phyloP scores from a whole-genome alignment of 108 stramenopile genomes.

The Craspedostauros australis region DNA sequence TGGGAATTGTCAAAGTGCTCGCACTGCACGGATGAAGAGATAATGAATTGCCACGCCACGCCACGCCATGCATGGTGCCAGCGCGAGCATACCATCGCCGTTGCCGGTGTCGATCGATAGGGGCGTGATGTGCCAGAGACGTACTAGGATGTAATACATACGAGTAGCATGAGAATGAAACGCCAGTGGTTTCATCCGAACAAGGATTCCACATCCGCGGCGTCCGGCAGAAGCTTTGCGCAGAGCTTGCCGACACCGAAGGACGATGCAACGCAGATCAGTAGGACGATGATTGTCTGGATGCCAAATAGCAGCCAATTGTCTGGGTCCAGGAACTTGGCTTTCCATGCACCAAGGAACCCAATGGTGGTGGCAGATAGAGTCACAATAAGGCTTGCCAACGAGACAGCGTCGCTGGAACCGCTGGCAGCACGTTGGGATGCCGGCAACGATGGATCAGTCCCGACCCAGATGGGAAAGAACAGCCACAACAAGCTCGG shows the following conservation, averaged over 20 bases:
- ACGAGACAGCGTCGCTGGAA: constrained; percentile 4
- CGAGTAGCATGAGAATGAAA: too few species aligned
- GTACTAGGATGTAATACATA: too few species aligned
- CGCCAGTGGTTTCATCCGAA: too few species aligned
- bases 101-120: too few species aligned
- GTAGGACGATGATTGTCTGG: constrained; percentile 51
- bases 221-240: too few species aligned
- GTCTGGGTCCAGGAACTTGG: constrained; percentile 41
- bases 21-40: too few species aligned
- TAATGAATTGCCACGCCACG: too few species aligned
- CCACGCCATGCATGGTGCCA: too few species aligned
- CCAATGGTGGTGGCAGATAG: constrained; percentile 40
- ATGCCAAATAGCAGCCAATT: constrained; percentile 55
- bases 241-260: constrained; percentile 35
- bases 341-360: constrained; percentile 75
- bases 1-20: too few species aligned
- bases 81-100: too few species aligned
- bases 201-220: too few species aligned
- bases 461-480: constrained; percentile 2
- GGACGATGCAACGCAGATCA: constrained; percentile 37
- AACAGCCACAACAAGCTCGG: constrained; percentile 50
- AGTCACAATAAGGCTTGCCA: constrained; percentile 23
- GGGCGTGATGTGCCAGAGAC: too few species aligned
- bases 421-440: constrained; percentile 3
- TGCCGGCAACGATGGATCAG: neutral